These are phyloP conservation scores for Chrysoporthe austroafricana DNA, from an alignment of 2,329 filamentous ascomycete genomes.

Conservation along the genomic window DNA sequence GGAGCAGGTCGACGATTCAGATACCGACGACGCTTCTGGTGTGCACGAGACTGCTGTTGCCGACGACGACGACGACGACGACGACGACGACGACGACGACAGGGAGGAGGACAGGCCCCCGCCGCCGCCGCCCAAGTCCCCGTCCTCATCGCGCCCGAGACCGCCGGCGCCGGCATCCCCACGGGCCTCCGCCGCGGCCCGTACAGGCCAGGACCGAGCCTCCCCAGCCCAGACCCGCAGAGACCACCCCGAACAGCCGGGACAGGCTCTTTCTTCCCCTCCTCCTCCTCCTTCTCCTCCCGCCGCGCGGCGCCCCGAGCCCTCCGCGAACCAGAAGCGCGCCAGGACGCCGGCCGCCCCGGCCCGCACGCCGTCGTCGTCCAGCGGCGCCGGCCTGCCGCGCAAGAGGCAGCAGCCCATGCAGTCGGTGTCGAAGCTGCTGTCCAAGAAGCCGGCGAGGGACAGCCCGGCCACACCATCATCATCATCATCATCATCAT, in stretches of 20 bases:
- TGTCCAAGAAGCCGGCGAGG: conserved; percentile 38
- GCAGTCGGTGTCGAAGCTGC: conserved; percentile 33
- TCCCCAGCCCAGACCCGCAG: conserved; percentile 15
- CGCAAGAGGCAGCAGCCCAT: conserved; percentile 32
- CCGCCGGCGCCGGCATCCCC: neutral
- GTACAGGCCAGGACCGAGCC: neutral
- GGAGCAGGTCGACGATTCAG: conserved; percentile 37
- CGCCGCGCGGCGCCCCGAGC: conserved; percentile 36
- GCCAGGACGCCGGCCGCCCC: conserved; percentile 42
- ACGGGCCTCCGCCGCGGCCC: neutral
- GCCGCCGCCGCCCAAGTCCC: conserved; percentile 32
- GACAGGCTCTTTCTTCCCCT: conserved; percentile 29
- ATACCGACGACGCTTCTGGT: conserved; percentile 32
- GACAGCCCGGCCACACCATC: neutral
- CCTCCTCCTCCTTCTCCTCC: too few relatives aligned
- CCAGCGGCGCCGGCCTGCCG: conserved; percentile 28
- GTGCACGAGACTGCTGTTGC: conserved; percentile 32
- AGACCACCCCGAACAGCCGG: conserved; percentile 21
- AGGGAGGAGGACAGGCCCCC: conserved; percentile 28
- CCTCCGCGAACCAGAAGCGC: conserved; percentile 53
- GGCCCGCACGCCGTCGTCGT: conserved; percentile 22
- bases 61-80: conserved; percentile 31
- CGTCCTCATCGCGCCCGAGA: conserved; percentile 9
- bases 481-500: too few relatives aligned
- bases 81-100: conserved; percentile 37